A percentile compares a stretch with the other conserved stretches of the same genome.
phyloP scores from a whole-genome alignment of 139 green algal species.

The Zygnema circumcarinatum region DNA sequence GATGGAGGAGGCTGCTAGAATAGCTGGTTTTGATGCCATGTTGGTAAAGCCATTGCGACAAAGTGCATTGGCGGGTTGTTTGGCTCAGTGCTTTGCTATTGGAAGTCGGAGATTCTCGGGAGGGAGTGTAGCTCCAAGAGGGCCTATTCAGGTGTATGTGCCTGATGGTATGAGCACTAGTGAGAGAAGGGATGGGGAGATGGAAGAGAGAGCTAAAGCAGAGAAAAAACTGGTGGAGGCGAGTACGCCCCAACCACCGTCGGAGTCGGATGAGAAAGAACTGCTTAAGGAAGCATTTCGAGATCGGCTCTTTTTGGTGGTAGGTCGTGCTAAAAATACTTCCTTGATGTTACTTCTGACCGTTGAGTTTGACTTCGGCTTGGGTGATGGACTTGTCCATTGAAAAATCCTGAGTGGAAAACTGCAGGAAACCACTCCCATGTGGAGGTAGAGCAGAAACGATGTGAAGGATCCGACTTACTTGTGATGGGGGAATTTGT shows the following conservation, averaged over 20 bases:
- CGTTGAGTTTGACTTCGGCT: neutral
- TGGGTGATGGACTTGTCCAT: too few relatives aligned
- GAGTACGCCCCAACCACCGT: neutral
- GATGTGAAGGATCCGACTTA: neutral
- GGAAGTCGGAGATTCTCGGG: neutral
- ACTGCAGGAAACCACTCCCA: neutral
- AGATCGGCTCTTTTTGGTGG: neutral
- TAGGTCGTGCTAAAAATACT: neutral
- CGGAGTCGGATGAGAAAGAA: neutral
- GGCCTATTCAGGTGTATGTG: neutral
- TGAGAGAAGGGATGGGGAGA: neutral
- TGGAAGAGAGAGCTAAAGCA: neutral
- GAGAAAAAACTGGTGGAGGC: neutral
- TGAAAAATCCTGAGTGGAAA: neutral
- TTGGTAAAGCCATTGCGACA: conserved; percentile 43
- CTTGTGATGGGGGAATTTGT: neutral
- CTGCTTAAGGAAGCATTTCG: neutral
- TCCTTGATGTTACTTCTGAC: neutral
- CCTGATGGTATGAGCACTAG: neutral
- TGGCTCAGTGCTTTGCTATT: conserved; percentile 11
- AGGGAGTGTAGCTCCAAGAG: neutral
- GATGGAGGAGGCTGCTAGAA: neutral
- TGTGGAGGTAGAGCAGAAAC: neutral
- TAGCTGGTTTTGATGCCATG: conserved; percentile 51
- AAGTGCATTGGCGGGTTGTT: conserved; percentile 29